phyloP scores from a whole-genome alignment of 1,284 basidiomycete species.

The Abortiporus biennis region DNA sequence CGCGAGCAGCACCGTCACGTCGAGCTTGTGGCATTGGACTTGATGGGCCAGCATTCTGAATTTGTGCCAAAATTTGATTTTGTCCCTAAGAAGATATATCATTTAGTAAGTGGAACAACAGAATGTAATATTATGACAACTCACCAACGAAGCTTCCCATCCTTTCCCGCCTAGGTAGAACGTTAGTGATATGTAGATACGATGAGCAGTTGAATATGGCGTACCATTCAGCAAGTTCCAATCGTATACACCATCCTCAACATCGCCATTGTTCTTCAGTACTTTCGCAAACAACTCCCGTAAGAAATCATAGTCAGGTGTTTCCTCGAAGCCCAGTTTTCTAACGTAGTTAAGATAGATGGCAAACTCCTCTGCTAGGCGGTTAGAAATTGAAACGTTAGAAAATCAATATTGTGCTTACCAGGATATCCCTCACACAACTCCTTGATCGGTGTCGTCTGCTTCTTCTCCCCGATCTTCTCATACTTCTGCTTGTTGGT shows the following conservation, averaged over 20 bases:
- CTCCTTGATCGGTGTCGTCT: slow-evolving; percentile 95
- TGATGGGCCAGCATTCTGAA: slow-evolving; percentile 45
- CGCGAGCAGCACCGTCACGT: slow-evolving; percentile 32
- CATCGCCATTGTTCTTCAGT: slow-evolving; percentile 94
- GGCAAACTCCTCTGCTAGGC: slow-evolving; percentile 99
- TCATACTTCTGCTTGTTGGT: slow-evolving; percentile 99
- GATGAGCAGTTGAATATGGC: too few species aligned
- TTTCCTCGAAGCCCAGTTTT: slow-evolving; percentile 95
- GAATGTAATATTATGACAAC: slow-evolving; percentile 22
- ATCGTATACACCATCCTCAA: slow-evolving; percentile 98
- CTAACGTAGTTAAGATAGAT: slow-evolving; percentile 98
- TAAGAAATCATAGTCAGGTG: slow-evolving; percentile 96
- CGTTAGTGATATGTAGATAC: too few species aligned
- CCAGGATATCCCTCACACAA: slow-evolving; percentile 96
- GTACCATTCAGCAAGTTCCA: slow-evolving; percentile 95
- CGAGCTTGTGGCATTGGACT: slow-evolving; percentile 38
- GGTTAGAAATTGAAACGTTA: too few species aligned
- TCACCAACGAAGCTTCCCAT: slow-evolving; percentile 83
- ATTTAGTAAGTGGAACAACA: slow-evolving; percentile 4
- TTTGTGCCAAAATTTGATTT: slow-evolving; percentile 54
- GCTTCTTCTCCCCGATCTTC: slow-evolving; percentile 99
- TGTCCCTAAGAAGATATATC: slow-evolving; percentile 35
- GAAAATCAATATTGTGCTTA: too few species aligned
- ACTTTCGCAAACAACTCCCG: slow-evolving; percentile 98
- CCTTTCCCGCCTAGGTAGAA: slow-evolving; percentile 72